Conservation (phyloP, 768 basidiomycete species). For the Serendipita sp. region DNA sequence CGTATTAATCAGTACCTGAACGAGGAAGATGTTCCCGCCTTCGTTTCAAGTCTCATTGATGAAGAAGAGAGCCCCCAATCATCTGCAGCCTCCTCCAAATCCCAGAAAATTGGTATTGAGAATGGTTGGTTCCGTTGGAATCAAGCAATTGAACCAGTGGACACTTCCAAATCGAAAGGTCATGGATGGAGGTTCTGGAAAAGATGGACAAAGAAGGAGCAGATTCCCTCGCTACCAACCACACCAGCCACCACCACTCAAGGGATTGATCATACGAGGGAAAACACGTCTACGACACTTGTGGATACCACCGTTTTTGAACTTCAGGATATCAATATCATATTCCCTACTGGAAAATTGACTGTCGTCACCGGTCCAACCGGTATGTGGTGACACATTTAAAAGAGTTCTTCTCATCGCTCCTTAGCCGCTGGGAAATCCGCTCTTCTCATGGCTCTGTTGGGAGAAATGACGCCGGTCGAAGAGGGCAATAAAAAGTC, state of each 20-base stretch:
- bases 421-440: conserved; percentile 1
- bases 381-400: conserved; percentile 14
- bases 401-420: neutral
- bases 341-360: conserved; percentile 21
- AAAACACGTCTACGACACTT: neutral
- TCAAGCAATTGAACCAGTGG: conserved; percentile 12
- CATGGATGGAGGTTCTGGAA: conserved; percentile 4
- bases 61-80: neutral
- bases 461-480: conserved; percentile 15
- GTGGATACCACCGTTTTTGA: conserved; percentile 13
- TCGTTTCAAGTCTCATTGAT: conserved; percentile 19
- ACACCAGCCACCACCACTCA: neutral
- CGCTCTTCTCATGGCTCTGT: conserved; percentile 16
- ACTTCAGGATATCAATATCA: conserved; percentile 21
- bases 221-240: neutral
- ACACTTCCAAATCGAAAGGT: neutral
- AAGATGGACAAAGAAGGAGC: neutral
- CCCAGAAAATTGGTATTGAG: conserved; percentile 18
- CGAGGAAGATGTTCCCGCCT: conserved; percentile 24
- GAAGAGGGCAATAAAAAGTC: conserved; percentile 9
- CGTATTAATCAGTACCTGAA: conserved; percentile 24
- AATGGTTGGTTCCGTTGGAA: conserved; percentile 21
- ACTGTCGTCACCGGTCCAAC: conserved; percentile 23
- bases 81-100: neutral
- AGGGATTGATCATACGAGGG: neutral